Evolutionary conservation across 805 yeast species (phyloP), one percentile per base, ranked within the genome.

Genomic region (Kregervanrija fluxuum): DNA sequence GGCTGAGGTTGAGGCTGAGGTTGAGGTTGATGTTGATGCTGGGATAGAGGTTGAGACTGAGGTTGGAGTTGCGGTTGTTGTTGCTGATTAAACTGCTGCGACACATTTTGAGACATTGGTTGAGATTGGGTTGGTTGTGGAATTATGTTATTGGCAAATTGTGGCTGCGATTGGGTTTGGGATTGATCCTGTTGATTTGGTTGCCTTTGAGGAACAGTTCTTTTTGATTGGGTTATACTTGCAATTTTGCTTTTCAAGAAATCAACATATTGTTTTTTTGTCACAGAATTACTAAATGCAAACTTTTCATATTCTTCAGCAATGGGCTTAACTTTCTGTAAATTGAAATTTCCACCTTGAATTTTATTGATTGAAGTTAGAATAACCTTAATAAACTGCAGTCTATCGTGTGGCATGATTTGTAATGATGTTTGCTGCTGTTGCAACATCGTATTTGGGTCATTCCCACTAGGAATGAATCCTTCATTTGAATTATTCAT

Each of bases 271-370:
- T 79, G 80, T 43, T 74, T 76, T 51, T 78, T 77, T 15, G 76
- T 67, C 9, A 71, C 69, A 11, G 86, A 70, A 45, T 78, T 78
- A 45, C 72, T 70, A 57, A 72, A 83, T 17, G 87, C 75, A 52
- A 71, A 77, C 47, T 79, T 75, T 57, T 84, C 93, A 52, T 80
- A 82, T 55, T 82, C 86, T 53, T 79, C 82, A 4, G 89, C 88
- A 53, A 79, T 68, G 3, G 70, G 62, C 53, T 71, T 74, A 53
- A 75, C 65, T 52, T 70, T 74, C 41, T 65, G 68, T 17, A 53
- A 43, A 9, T 59, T 53, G 30, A 62, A 62, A 33, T 42, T 52
- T 15, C 54, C 48, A 2, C 68, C 68, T 43, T 62, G 66, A 15
- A 62, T 54, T 39, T 61, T 60, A 34, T 63, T 59, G n/a, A 64